Evolutionary conservation across 2,329 filamentous ascomycete species (phyloP).

Genomic region (Fusarium sp.): DNA sequence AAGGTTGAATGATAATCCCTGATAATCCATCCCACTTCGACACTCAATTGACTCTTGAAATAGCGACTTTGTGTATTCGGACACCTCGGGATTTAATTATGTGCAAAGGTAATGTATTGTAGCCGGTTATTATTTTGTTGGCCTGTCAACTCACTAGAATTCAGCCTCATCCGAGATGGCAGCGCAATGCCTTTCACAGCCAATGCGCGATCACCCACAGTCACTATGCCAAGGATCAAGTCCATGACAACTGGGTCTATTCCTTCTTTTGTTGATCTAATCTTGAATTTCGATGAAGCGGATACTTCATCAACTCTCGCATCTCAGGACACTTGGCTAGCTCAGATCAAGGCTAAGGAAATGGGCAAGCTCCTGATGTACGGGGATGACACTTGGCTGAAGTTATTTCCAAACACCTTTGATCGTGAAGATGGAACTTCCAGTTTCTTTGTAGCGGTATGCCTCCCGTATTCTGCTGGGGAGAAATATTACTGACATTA

Average conservation of each 20-base stretch:
- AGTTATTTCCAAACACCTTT: conserved; percentile 92
- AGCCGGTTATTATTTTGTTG: background rate
- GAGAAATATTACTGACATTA: conserved; percentile 1
- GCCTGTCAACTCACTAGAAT: conserved; percentile 15
- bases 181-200: conserved; percentile 92
- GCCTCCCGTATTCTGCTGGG: conserved; percentile 50
- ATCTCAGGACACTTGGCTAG: conserved; percentile 93
- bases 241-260: conserved; percentile 97
- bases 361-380: conserved; percentile 89
- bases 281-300: conserved; percentile 94
- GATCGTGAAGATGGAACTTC: conserved; percentile 89
- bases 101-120: conserved; percentile 77
- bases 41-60: conserved; percentile 31
- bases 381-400: conserved; percentile 98
- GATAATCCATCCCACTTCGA: conserved; percentile 10
- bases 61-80: conserved; percentile 92
- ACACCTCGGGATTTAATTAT: conserved; percentile 83
- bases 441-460: conserved; percentile 96
- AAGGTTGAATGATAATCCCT: conserved; percentile 65
- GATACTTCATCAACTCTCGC: conserved; percentile 90
- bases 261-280: conserved; percentile 97
- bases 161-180: conserved; percentile 84
- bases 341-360: conserved; percentile 82
- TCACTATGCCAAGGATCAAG: conserved; percentile 98
- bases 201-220: conserved; percentile 94